These are phyloP conservation scores for Dipodascopsis uninucleata DNA, from an alignment of 805 yeast species.

Conservation along the genomic window DNA sequence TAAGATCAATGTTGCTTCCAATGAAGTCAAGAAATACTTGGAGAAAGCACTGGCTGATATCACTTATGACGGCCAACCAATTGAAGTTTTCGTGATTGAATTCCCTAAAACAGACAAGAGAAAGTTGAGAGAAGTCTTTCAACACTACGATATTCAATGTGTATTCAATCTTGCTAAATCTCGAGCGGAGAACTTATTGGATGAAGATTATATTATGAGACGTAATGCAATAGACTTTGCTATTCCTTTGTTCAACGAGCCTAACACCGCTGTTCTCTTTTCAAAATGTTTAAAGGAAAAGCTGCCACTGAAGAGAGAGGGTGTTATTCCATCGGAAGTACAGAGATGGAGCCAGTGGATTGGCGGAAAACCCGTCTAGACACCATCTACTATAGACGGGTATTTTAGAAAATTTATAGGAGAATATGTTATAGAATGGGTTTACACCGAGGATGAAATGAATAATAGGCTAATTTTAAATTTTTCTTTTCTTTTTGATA, in stretches of 20 bases:
- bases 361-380: slow-evolving; percentile 87
- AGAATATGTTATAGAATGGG: no score
- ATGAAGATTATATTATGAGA: slow-evolving; percentile 95
- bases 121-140: slow-evolving; percentile 89
- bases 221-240: slow-evolving; percentile 98
- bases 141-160: slow-evolving; percentile 73
- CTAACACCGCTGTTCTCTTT: slow-evolving; percentile 83
- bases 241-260: slow-evolving; percentile 94
- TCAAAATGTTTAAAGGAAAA: slow-evolving; percentile 76
- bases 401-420: no score
- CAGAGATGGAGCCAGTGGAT: slow-evolving; percentile 95
- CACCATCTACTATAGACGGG: no score
- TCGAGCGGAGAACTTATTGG: slow-evolving; percentile 79
- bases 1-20: slow-evolving; percentile 73
- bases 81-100: slow-evolving; percentile 62
- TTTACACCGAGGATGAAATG: no score
- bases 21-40: slow-evolving; percentile 68
- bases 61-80: slow-evolving; percentile 34
- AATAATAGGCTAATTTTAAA: no score
- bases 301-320: slow-evolving; percentile 49
- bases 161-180: slow-evolving; percentile 90
- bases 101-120: slow-evolving; percentile 94
- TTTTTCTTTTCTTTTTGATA: no score
- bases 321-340: slow-evolving; percentile 80
- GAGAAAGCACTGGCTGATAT: slow-evolving; percentile 43